Evolutionary conservation across 495 filamentous ascomycete genomes (phyloP).

Genomic region (Penicillium egyptiacum): DNA sequence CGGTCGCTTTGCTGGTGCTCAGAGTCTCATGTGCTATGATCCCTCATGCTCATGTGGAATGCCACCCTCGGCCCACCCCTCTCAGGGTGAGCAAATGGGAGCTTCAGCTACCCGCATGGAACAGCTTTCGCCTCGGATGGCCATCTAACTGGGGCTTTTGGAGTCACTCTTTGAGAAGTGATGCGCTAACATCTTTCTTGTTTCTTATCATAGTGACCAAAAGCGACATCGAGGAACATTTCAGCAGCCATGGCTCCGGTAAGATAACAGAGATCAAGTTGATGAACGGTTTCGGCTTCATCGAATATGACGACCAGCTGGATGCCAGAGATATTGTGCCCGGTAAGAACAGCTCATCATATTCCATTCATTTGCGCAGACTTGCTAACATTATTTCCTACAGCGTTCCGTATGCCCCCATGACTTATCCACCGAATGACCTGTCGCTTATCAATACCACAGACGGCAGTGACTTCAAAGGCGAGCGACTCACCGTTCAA

Average conservation of each 20-base stretch:
- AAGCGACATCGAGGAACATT: slow-evolving; percentile 93
- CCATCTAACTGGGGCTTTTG: slow-evolving; percentile 4
- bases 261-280: slow-evolving; percentile 99
- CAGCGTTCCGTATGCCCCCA: slow-evolving; percentile 56
- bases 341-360: slow-evolving; percentile 55
- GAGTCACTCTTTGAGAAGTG: slow-evolving; percentile 10
- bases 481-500: slow-evolving; percentile 93
- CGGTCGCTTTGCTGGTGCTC: slow-evolving; percentile 13
- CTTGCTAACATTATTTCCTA: slow-evolving; percentile 19
- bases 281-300: slow-evolving; percentile 99
- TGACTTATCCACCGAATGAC: slow-evolving; percentile 13
- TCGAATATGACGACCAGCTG: slow-evolving; percentile 97
- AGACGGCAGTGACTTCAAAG: slow-evolving; percentile 98
- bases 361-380: not conserved
- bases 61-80: slow-evolving; percentile 11
- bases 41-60: not conserved
- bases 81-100: slow-evolving; percentile 2
- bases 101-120: slow-evolving; percentile 6
- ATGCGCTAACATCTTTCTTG: slow-evolving; percentile 14
- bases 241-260: slow-evolving; percentile 90
- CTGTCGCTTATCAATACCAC: slow-evolving; percentile 27
- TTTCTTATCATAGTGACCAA: slow-evolving; percentile 73
- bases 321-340: slow-evolving; percentile 97
- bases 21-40: slow-evolving; percentile 7
- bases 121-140: not conserved